A percentile compares a stretch with the other conserved stretches of the same genome.
Conservation (phyloP, 805 yeast genomes). For the Danielia oregonensis region DNA sequence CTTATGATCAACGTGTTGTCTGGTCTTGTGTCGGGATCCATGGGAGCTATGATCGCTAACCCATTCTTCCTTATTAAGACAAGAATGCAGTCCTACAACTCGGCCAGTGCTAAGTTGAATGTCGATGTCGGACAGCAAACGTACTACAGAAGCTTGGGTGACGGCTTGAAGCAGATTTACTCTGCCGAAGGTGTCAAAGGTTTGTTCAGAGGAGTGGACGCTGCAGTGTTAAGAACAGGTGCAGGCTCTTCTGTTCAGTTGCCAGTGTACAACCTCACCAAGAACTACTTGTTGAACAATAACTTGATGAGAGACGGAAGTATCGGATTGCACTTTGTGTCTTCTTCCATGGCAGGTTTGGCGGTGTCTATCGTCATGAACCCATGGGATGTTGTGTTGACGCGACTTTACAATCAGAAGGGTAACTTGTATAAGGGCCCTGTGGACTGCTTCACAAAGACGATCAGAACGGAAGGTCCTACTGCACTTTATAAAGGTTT, state of each 20-base stretch:
- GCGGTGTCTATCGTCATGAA: conserved; percentile 96
- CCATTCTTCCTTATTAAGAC: conserved; percentile 93
- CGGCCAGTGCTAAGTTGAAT: conserved; percentile 27
- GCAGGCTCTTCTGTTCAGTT: conserved; percentile 94
- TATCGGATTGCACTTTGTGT: conserved; percentile 57
- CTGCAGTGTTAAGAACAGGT: conserved; percentile 92
- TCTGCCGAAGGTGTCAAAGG: conserved; percentile 72
- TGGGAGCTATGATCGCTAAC: conserved; percentile 87
- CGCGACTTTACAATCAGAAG: conserved; percentile 92
- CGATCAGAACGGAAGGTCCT: conserved; percentile 79
- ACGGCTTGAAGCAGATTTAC: conserved; percentile 65
- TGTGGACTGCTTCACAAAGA: conserved; percentile 82
- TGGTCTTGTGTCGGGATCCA: conserved; percentile 81
- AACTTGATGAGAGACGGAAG: conserved; percentile 60
- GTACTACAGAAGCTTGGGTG: conserved; percentile 64
- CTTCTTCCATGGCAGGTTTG: conserved; percentile 78
- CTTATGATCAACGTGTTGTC: conserved; percentile 64
- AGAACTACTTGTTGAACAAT: conserved; percentile 53
- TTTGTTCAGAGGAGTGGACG: conserved; percentile 85
- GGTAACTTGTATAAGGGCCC: conserved; percentile 85
- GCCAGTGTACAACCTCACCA: conserved; percentile 82
- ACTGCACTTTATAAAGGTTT: conserved; percentile 91
- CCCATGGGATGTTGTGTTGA: conserved; percentile 94
- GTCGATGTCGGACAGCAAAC: conserved; percentile 85
- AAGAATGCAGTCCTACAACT: conserved; percentile 91